These are phyloP conservation scores for Collariella sp. DNA, from an alignment of 495 filamentous ascomycete species.

Conservation along the genomic window DNA sequence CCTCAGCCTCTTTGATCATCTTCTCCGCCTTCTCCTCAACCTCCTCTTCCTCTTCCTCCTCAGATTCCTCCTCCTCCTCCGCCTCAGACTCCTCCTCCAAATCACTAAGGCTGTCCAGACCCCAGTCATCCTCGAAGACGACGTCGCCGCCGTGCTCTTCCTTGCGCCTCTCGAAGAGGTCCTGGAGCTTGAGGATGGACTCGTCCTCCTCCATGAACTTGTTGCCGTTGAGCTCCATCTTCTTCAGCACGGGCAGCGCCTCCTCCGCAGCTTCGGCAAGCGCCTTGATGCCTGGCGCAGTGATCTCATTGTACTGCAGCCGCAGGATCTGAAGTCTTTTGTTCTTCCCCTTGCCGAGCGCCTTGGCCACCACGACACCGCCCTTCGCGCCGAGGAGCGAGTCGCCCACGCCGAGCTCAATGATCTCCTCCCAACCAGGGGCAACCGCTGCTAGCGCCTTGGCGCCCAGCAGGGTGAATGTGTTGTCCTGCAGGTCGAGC, in stretches of 20 bases:
- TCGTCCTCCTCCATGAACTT: slow-evolving; percentile 82
- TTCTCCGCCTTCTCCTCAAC: slow-evolving; percentile 54
- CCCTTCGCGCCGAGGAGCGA: slow-evolving; percentile 77
- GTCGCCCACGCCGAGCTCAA: slow-evolving; percentile 83
- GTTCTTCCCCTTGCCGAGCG: slow-evolving; percentile 68
- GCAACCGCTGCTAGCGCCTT: slow-evolving; percentile 68
- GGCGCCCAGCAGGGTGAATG: slow-evolving; percentile 77
- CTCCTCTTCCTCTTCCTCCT: slow-evolving; percentile 50
- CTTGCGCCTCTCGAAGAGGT: slow-evolving; percentile 49
- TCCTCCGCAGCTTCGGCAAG: slow-evolving; percentile 56
- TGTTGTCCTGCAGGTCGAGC: slow-evolving; percentile 94
- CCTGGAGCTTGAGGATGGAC: slow-evolving; percentile 42
- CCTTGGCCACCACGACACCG: slow-evolving; percentile 59
- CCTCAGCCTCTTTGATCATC: slow-evolving; percentile 59
- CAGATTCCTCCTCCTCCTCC: slow-evolving; percentile 58
- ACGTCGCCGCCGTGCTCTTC: slow-evolving; percentile 52
- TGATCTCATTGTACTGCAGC: slow-evolving; percentile 93
- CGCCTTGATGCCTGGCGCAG: slow-evolving; percentile 57
- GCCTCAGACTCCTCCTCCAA: slow-evolving; percentile 68
- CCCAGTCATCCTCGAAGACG: slow-evolving; percentile 63
- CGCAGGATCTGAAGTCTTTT: slow-evolving; percentile 66
- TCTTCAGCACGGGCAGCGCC: slow-evolving; percentile 60
- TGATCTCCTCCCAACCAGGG: slow-evolving; percentile 61
- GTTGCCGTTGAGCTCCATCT: slow-evolving; percentile 93
- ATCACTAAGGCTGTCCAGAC: slow-evolving; percentile 74